Evolutionary conservation across 352 stramenopile genomes (phyloP), one percentile per base, ranked within the genome.

Genomic region (Pythium volutum): DNA sequence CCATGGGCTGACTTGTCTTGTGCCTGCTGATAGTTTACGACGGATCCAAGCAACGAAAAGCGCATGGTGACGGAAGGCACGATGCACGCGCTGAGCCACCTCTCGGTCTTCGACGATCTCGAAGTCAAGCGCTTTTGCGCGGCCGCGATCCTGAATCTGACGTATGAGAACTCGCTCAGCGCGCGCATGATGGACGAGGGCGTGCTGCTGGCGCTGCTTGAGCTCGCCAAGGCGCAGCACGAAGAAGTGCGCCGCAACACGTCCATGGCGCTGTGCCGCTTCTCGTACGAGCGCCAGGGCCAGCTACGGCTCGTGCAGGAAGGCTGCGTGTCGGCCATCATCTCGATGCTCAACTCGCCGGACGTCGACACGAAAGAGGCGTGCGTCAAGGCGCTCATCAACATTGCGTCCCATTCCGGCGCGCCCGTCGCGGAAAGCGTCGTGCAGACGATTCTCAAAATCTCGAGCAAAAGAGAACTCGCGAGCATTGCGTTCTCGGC

Each of bases 91-190:
- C 64, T 96, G 31, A 87, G 78, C 38, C 74, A 83, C 15, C 70
- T 96, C 10, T 81, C 79, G 7, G 69, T 86, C 6, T 90, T 91
- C n/a, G 87, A 95, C 50, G 82, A 94, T 55, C 66, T 84, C 31
- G 79, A 91, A 39, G 83, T 92, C 4, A 91, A 93, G 66, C 83
- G 83, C 7, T 93, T 89, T 46, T 95, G 87, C 56, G 78, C 87
- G 0, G 87, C 85, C 1, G 79, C 86, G 7, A 88, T 96, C 49
- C 54, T 92, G 29, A 96, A 96, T 43, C 62, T 96, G 16, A 71
- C 87, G 45, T 88, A 70, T 49, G 81, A 91, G 22, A 23, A 51
- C 2, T 57, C 60, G 38, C 64, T 91, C 15, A 72, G 70, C 15
- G 50, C 45, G 7, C 67, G 67, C 11, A 89, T 95, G 81, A 77